Base-by-base conservation (phyloP, 2,329 filamentous ascomycete genomes). In the Zopfia rhizophila region DNA sequence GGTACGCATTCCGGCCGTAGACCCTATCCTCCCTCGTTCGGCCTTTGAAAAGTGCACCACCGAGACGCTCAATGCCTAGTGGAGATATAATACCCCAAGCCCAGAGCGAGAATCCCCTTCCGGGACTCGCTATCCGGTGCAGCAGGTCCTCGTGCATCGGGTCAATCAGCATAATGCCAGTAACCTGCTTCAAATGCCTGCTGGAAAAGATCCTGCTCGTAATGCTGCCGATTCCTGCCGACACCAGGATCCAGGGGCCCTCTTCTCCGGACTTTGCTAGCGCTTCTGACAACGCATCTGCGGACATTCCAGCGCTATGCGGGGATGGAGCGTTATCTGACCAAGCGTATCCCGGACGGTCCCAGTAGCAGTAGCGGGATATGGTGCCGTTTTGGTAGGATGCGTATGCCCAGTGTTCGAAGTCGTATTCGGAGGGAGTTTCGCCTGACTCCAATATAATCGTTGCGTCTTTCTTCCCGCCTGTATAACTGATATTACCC, bases 311-410 rank as follows among this genome's bases (percentile, higher is more conserved):
- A 4, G 91, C 93, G 4, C 90, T 96, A 60, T 96, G 87, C 0
- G 94, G 94, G 5, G 92, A 97, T 2, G 94, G 94, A 0, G 93
- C 91, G 43, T 94, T 93, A 72, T 99, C 94, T 33, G 85, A 84
- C 86, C 91, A 96, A 5, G 83, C 93, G 44, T 93, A 82, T 1
- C 94, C 94, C 1, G 94, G 94, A 16, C 94, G 88, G 68, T 99
- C 94, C 68, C 90, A 92, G 72, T 96, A 97, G 79, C 94, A 99
- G 75, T 96, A 97, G 48, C 93, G 86, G 44, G 80, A 78, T 60
- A 99, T 94, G 32, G 88, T 89, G 27, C 90, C 90, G 61, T 94
- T 94, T 54, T 84, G 79, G 55, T 91, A 78, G 1, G 89, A 86
- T 43, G 85, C 80, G 48, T 91, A 84, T 8, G 91, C 89, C 75